phyloP scores from a whole-genome alignment of 2,329 filamentous ascomycete genomes.

The Fusarium praegraminearum region DNA sequence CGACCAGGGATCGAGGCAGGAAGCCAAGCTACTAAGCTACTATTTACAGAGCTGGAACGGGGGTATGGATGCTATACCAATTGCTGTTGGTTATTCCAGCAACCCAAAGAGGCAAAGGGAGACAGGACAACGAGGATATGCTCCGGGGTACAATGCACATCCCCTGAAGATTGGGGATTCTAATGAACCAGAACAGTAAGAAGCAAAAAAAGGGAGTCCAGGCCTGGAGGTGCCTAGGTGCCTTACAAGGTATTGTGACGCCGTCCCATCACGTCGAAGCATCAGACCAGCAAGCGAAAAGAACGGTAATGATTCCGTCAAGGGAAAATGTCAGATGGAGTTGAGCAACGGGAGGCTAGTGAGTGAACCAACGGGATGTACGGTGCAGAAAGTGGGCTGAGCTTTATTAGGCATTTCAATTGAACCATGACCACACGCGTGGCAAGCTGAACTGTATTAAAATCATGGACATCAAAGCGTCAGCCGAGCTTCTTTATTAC shows the following conservation, averaged over 20 bases:
- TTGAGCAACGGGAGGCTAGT: conserved; percentile 30
- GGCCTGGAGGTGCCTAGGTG: conserved; percentile 8
- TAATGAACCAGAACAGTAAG: neutral
- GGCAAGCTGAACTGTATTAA: conserved; percentile 42
- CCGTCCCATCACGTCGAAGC: conserved; percentile 20
- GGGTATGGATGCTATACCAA: conserved; percentile 1
- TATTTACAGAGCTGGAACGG: conserved; percentile 7
- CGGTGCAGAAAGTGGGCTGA: conserved; percentile 40
- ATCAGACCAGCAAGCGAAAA: conserved; percentile 8
- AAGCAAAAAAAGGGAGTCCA: conserved; percentile 14
- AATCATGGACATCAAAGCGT: conserved; percentile 34
- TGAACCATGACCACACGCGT: conserved; percentile 32
- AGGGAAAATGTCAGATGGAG: conserved; percentile 27
- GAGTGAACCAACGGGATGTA: conserved; percentile 10
- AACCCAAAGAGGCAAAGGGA: conserved; percentile 6
- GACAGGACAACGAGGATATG: neutral
- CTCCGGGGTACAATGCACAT: conserved; percentile 7
- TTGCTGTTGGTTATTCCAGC: conserved; percentile 23
- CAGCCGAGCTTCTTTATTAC: conserved; percentile 28
- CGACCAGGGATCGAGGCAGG: conserved; percentile 26
- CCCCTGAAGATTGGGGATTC: neutral
- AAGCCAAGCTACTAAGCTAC: conserved; percentile 9
- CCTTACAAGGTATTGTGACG: conserved; percentile 8
- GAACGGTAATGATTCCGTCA: conserved; percentile 13
- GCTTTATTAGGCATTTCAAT: conserved; percentile 25